phyloP scores from a whole-genome alignment of 129 eudicot genomes.

The Arctium minus region DNA sequence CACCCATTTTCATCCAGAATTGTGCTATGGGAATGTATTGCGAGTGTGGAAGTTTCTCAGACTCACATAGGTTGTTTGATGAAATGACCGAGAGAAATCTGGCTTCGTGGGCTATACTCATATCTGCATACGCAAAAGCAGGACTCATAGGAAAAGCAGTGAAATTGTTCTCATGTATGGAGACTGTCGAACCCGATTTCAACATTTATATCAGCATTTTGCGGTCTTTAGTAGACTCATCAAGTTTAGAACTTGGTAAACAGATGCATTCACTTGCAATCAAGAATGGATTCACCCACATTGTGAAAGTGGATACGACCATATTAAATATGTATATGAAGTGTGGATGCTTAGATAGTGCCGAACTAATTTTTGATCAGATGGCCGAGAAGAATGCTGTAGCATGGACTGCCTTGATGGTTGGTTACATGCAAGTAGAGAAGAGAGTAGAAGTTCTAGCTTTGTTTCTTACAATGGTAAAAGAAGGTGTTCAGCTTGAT shows the following conservation, averaged over 20 bases:
- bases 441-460: slow-evolving; percentile 26
- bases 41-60: slow-evolving; percentile 24
- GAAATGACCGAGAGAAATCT: slow-evolving; percentile 34
- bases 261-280: slow-evolving; percentile 38
- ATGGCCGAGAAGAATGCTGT: slow-evolving; percentile 39
- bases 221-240: slow-evolving; percentile 16
- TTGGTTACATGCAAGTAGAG: slow-evolving; percentile 28
- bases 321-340: slow-evolving; percentile 40
- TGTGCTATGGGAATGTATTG: slow-evolving; percentile 24
- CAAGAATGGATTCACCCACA: slow-evolving; percentile 24
- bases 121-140: slow-evolving; percentile 29
- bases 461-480: slow-evolving; percentile 27
- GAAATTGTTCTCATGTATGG: slow-evolving; percentile 23
- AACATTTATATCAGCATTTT: slow-evolving; percentile 25
- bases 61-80: slow-evolving; percentile 38
- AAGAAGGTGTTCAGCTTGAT: slow-evolving; percentile 26
- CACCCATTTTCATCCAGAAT: slow-evolving; percentile 25
- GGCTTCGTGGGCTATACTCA: slow-evolving; percentile 32
- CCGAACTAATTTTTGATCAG: slow-evolving; percentile 18
- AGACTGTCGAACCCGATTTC: neutral
- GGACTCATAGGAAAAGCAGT: slow-evolving; percentile 24
- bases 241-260: slow-evolving; percentile 33
- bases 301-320: slow-evolving; percentile 16
- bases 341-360: slow-evolving; percentile 39
- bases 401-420: slow-evolving; percentile 44